Conservation (phyloP, 371 early-diverging fungal genomes). For the Phascolomyces articulosus region DNA sequence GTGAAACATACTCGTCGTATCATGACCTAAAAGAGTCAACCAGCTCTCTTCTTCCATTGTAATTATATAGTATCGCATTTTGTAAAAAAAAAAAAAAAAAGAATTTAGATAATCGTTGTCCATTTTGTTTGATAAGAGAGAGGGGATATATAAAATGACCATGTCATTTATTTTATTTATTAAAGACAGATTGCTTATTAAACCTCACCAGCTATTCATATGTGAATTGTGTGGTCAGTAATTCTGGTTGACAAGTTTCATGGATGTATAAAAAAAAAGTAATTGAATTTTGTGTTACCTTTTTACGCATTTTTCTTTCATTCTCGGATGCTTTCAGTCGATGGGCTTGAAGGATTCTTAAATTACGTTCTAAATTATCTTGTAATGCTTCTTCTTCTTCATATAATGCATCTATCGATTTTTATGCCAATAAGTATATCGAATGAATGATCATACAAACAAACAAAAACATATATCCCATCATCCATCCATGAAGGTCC, state of each 20-base stretch:
- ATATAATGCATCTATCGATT: constrained; percentile 26
- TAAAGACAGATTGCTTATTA: not conserved
- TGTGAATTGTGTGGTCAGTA: too few relatives aligned
- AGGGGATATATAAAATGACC: too few relatives aligned
- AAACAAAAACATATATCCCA: not conserved
- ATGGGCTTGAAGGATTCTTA: constrained; percentile 29
- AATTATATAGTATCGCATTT: not conserved
- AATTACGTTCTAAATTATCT: constrained; percentile 37
- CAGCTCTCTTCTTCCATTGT: too few relatives aligned
- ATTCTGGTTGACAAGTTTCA: too few relatives aligned
- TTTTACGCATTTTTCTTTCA: constrained; percentile 21
- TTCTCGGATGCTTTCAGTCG: constrained; percentile 32
- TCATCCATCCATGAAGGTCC: not conserved
- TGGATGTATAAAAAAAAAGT: not conserved
- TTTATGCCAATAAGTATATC: not conserved
- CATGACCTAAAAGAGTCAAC: not conserved
- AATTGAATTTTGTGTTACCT: not conserved
- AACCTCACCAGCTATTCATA: constrained; percentile 1
- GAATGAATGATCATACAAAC: not conserved
- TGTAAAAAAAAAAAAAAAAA: too few relatives aligned
- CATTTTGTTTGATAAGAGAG: too few relatives aligned
- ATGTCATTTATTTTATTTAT: too few relatives aligned
- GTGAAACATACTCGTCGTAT: not conserved
- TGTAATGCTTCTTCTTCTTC: constrained; percentile 30
- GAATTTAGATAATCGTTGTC: too few relatives aligned